Conservation (phyloP, 345 rosid genomes). For the Aurinia saxatilis region DNA sequence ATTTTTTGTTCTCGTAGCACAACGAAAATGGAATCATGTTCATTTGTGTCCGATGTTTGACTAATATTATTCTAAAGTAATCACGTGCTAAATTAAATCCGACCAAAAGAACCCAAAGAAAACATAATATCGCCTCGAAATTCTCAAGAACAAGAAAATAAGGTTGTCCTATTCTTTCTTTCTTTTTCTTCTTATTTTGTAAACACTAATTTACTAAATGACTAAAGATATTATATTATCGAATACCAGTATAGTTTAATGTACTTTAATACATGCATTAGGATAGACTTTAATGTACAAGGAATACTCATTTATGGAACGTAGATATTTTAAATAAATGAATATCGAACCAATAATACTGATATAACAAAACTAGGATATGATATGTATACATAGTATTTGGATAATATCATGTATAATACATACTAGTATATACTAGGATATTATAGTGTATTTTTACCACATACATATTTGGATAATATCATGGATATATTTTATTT, state of each 20-base stretch:
- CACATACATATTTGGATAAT: too few relatives aligned
- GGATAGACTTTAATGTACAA: conserved; percentile 12
- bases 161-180: neutral
- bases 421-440: too few relatives aligned
- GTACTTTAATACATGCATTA: neutral
- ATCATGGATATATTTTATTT: too few relatives aligned
- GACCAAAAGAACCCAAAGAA: conserved; percentile 1
- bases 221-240: too few relatives aligned
- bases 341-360: neutral
- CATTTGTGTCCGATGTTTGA: neutral
- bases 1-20: too few relatives aligned
- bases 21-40: neutral
- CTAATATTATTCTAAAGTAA: too few relatives aligned
- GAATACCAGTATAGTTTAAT: neutral
- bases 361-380: neutral
- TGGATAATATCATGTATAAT: too few relatives aligned
- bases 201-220: neutral
- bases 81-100: conserved; percentile 4
- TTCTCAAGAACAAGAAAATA: neutral
- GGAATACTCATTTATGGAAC: conserved; percentile 10
- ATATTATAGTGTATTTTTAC: too few relatives aligned
- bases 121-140: conserved; percentile 4
- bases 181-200: neutral
- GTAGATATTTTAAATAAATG: neutral
- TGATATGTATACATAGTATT: neutral